Percentiles rank a stretch among this genome's conserved stretches.
Evolutionary conservation across 75 land plant species (phyloP).

Genomic region (Cryptomeria japonica): DNA sequence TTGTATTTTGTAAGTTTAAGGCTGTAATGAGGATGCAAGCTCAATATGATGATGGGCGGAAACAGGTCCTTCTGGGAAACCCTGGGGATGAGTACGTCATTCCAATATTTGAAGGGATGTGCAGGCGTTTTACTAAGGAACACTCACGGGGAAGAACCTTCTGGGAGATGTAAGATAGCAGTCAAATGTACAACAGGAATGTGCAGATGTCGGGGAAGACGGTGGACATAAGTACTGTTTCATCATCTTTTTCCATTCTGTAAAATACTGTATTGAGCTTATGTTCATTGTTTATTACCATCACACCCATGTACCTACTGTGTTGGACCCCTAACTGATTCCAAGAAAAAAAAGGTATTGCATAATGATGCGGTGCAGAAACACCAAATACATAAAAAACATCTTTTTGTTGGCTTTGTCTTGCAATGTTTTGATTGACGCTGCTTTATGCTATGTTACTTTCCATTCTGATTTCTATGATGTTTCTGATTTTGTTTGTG

Average conservation of each 20-base stretch:
- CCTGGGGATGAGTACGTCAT: conserved; percentile 83
- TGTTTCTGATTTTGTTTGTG: no score
- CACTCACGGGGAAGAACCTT: conserved; percentile 14
- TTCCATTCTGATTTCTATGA: no score
- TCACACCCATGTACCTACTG: background rate
- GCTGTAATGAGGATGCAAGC: background rate
- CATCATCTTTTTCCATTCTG: background rate
- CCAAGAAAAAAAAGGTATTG: no score
- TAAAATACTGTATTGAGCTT: background rate
- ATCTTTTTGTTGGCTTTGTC: no score
- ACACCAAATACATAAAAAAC: no score
- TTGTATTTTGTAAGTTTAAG: background rate
- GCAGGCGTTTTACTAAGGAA: conserved; percentile 64
- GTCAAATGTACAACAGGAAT: conserved; percentile 33
- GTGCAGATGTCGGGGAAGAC: conserved; percentile 56
- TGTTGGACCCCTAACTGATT: no score
- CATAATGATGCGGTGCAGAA: no score
- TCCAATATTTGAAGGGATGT: conserved; percentile 86
- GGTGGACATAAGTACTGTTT: conserved; percentile 29
- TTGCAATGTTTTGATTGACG: no score
- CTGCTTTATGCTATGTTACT: no score
- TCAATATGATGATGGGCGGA: background rate
- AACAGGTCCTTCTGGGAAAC: conserved; percentile 86
- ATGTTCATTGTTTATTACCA: background rate
- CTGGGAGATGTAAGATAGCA: conserved; percentile 38